Conservation (phyloP, 2,329 filamentous ascomycete genomes). For the Colletotrichum sp. region DNA sequence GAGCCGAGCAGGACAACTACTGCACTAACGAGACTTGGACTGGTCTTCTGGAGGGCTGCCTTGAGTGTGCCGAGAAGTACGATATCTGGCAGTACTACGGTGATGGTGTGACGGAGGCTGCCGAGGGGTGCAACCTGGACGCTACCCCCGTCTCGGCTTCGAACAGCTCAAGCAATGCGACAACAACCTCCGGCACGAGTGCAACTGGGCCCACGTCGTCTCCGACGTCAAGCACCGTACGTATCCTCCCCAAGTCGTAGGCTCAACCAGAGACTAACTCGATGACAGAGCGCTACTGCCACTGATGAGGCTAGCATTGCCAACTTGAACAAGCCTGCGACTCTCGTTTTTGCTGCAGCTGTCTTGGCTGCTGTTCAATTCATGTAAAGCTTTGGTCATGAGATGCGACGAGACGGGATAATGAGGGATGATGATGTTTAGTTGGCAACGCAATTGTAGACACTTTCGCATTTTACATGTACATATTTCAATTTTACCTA, state of each 20-base stretch:
- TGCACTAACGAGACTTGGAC: slow-evolving; percentile 45
- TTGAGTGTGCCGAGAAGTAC: slow-evolving; percentile 46
- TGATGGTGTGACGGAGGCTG: slow-evolving; percentile 35
- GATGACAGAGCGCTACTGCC: not conserved
- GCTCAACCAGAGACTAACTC: not conserved
- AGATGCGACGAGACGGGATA: not conserved
- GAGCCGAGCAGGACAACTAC: slow-evolving; percentile 35
- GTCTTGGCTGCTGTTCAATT: not conserved
- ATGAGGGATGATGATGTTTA: not conserved
- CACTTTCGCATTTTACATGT: not conserved
- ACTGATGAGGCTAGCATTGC: not conserved
- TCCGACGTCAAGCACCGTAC: not conserved
- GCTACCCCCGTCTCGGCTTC: not conserved
- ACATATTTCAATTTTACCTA: not conserved
- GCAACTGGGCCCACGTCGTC: not conserved
- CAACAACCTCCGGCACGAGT: not conserved
- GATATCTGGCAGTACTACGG: slow-evolving; percentile 52
- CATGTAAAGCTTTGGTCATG: not conserved
- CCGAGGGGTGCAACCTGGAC: slow-evolving; percentile 29
- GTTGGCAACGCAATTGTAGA: not conserved
- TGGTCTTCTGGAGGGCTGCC: slow-evolving; percentile 43
- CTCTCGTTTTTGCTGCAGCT: not conserved
- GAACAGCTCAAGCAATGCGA: not conserved
- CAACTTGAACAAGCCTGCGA: not conserved
- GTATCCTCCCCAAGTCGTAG: not conserved